Percentiles rank a stretch among this genome's conserved stretches.
Evolutionary conservation across 345 rosid genomes (phyloP).

Genomic region (Rubroshorea leprosula): DNA sequence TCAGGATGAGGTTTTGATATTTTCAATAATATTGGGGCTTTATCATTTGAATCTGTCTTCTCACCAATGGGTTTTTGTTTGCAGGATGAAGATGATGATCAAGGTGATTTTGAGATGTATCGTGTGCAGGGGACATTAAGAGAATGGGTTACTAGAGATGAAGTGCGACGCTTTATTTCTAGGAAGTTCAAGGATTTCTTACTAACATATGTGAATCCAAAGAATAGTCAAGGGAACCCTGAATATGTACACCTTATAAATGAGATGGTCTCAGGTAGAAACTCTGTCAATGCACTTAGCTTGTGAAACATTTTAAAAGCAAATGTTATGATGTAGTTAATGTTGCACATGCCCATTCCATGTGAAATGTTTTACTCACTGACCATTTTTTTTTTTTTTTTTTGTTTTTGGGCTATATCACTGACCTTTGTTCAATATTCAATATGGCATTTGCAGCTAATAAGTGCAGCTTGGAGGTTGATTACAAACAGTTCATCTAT

Average conservation of each 20-base stretch:
- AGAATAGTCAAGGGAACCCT: slow-evolving; percentile 55
- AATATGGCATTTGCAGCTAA: slow-evolving; percentile 52
- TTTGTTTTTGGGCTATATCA: too few relatives aligned
- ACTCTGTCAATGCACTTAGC: neutral
- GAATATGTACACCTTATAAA: slow-evolving; percentile 81
- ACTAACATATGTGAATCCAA: slow-evolving; percentile 68
- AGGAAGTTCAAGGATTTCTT: slow-evolving; percentile 86
- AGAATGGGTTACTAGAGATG: slow-evolving; percentile 98
- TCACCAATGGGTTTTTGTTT: slow-evolving; percentile 2
- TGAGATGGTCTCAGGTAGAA: slow-evolving; percentile 89
- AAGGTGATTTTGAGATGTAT: slow-evolving; percentile 87
- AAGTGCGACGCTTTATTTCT: slow-evolving; percentile 87
- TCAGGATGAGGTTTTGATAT: slow-evolving; percentile 47
- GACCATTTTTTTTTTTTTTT: too few relatives aligned
- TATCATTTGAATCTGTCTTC: neutral
- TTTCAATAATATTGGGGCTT: neutral
- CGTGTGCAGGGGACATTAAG: slow-evolving; percentile 84
- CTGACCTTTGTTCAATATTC: neutral
- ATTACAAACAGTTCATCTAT: slow-evolving; percentile 81
- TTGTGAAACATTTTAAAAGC: neutral
- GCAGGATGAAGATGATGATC: slow-evolving; percentile 79
- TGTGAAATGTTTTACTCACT: neutral
- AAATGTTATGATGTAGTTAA: neutral
- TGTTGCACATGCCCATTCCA: neutral
- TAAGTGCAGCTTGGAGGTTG: slow-evolving; percentile 86